These are phyloP conservation scores for Phaeoacremonium minimum DNA, from an alignment of 2,329 filamentous ascomycete species.

Conservation along the genomic window DNA sequence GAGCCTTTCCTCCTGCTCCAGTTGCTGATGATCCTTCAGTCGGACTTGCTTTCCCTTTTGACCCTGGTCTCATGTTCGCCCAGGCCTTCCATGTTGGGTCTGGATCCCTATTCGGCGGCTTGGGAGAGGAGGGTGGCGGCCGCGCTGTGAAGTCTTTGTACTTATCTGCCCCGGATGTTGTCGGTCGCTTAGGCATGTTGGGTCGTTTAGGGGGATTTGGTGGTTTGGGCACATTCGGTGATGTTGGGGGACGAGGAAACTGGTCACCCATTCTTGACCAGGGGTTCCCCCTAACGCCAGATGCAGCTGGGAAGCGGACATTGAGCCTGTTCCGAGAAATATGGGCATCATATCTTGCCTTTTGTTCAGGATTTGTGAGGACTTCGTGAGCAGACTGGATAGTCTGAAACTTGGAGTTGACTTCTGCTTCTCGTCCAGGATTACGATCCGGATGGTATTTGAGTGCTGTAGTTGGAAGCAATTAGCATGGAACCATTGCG, in stretches of 20 bases:
- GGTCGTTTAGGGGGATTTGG: no score
- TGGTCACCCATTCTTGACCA: slow-evolving; percentile 45
- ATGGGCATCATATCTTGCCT: slow-evolving; percentile 48
- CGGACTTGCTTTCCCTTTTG: slow-evolving; percentile 11
- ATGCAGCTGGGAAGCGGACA: slow-evolving; percentile 40
- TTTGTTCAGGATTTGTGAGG: slow-evolving; percentile 44
- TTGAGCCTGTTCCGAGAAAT: no score
- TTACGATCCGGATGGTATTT: slow-evolving; percentile 90
- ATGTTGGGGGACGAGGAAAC: slow-evolving; percentile 45
- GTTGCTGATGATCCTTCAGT: slow-evolving; percentile 13
- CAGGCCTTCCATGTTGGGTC: slow-evolving; percentile 25
- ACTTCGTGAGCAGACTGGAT: slow-evolving; percentile 86
- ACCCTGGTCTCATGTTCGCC: slow-evolving; percentile 24
- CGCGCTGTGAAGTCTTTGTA: slow-evolving; percentile 11
- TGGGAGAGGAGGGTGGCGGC: slow-evolving; percentile 9
- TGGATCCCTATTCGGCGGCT: slow-evolving; percentile 11
- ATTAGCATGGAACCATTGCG: no score
- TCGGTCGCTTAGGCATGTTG: slow-evolving; percentile 17
- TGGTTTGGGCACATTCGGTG: slow-evolving; percentile 16
- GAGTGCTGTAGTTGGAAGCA: slow-evolving; percentile 64
- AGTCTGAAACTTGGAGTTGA: slow-evolving; percentile 76
- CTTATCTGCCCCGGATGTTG: slow-evolving; percentile 10
- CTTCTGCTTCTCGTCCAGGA: slow-evolving; percentile 74
- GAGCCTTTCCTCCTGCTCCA: slow-evolving; percentile 2
- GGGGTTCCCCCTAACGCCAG: slow-evolving; percentile 54